Evolutionary conservation across 2,329 filamentous ascomycete genomes (phyloP), one percentile per base, ranked within the genome.

Genomic region (Intubia oerlemansii): DNA sequence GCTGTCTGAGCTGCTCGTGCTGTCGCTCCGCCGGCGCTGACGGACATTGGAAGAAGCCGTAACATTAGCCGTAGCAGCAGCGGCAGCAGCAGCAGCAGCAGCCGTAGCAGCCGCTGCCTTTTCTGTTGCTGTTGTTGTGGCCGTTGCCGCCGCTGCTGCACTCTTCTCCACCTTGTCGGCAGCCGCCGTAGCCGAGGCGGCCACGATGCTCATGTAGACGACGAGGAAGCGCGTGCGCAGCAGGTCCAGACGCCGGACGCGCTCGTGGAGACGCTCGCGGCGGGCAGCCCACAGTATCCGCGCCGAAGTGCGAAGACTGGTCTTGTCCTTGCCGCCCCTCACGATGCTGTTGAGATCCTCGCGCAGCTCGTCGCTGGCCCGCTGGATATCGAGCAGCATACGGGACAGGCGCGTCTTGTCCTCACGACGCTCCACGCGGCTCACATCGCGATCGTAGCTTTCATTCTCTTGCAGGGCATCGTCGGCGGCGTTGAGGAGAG

Each of bases 201-300:
- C 51, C 30, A 72, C 54, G 34, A 69, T 57, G 36, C 66, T 62
- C 62, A 73, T 63, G 44, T 69, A 70, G 21, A 69, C 55, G 20
- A 71, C 64, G 18, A 73, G 48, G 42, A 73, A 72, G 35, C 67
- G 59, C 63, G 69, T 70, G 42, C 67, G 57, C 42, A 73, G 44
- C 40, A 71, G 46, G 39, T 73, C 68, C 23, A 73, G 49, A 26
- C 66, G 53, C 31, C 62, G 56, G 30, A 72, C 51, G 29, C 62
- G 57, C 37, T 67, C 63, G 43, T 69, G 62, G 28, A 74, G 48
- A 29, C 54, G 51, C 28, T 45, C 46, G 38, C 62, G 57, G 41
- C 61, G 61, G 33, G 51, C 51, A 4, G 61, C 65, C 68, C 68
- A 74, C 16, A 71, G 48, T 2, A 72, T 34, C 28, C 66, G 54